Percentiles rank a stretch among this genome's conserved stretches.
Conservation (phyloP, 73 alveolate species). For the Tetrahymena thermophila region DNA sequence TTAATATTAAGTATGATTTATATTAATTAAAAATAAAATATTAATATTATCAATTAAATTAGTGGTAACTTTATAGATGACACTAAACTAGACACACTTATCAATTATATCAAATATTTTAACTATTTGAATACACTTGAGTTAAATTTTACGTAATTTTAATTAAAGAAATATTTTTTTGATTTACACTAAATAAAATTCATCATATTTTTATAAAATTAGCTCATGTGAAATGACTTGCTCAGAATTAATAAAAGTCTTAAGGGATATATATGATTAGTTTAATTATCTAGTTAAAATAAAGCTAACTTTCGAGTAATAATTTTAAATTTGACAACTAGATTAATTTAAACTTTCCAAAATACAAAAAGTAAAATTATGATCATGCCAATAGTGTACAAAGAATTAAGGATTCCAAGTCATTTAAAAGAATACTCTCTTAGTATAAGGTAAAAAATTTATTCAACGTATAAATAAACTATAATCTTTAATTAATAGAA, state of each 20-base stretch:
- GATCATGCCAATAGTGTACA: background rate
- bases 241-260: background rate
- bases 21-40: background rate
- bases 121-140: background rate
- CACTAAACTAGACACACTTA: background rate
- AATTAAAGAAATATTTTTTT: background rate
- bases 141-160: background rate
- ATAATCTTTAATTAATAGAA: background rate
- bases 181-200: background rate
- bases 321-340: background rate
- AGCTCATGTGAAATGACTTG: background rate
- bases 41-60: background rate
- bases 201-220: background rate
- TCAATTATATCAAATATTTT: background rate
- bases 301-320: background rate
- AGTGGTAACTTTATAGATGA: background rate
- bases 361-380: background rate
- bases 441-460: background rate
- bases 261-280: background rate
- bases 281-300: background rate
- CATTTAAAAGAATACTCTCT: background rate
- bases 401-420: background rate
- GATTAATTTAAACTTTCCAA: too few species aligned
- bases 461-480: background rate
- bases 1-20: background rate